Base-by-base conservation (phyloP, 2,329 filamentous ascomycete species). In the Aureobasidium sp. region DNA sequence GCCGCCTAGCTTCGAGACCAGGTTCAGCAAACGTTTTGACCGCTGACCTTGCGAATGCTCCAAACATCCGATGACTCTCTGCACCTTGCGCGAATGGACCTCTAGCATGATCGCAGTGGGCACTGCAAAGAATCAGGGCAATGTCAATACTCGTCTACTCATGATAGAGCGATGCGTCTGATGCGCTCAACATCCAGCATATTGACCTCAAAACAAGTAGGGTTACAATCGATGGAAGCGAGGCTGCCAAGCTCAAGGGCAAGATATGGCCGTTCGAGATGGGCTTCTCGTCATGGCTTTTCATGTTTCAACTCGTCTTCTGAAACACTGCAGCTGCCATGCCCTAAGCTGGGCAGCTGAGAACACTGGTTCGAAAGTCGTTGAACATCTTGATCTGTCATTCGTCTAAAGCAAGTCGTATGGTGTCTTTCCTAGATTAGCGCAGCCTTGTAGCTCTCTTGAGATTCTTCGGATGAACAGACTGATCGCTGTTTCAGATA, bases 321-420 rank as follows among this genome's bases (percentile, higher is more conserved):
- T 57, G 53, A 57, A 57, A 57, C 53, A 46, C 53, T 44, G 34
- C 53, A 57, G 27, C 27, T 57, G 41, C 41, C 27, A 57, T 46
- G 53, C 53, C 39, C 53, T 44, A 44, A 26, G 26, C 39, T 26
- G 17, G 39, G 29, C 17, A 41, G 29, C n/a, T 15, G 17, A 10
- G 36, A 46, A 7, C 34, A 13, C 15, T 34, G 39, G 39, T 36
- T 46, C 53, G 39, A 57, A 29, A 46, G 36, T 46, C 39, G 41
- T 41, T 29, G 53, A 36, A 46, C n/a, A 10, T 57, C n/a, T 34
- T 10, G 15, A 8, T 44, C 37, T 10, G 24, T 24, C 39, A 26
- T 6, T 17, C 24, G 12, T 55, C 9, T 29, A 10, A 5, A 37
- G 26, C 15, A 34, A 24, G 5, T 52, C 34, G 34, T 17, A 37